Evolutionary conservation across 805 yeast species (phyloP).

Genomic region (Millerozyma miso): DNA sequence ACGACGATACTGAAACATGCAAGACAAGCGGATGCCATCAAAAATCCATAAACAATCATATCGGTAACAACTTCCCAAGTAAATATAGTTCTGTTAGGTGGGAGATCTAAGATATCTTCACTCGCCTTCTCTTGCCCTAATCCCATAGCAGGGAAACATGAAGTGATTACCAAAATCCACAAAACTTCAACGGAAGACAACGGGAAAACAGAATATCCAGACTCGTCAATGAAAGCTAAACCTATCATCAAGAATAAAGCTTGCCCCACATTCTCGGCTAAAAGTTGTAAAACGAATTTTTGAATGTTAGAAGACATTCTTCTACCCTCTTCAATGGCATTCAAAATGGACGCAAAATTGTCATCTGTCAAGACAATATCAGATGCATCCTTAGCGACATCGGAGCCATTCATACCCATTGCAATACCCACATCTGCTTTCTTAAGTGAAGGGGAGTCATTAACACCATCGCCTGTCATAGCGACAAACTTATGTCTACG

Average conservation of each 20-base stretch:
- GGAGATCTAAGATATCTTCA: slow-evolving; percentile 34
- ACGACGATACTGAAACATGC: slow-evolving; percentile 34
- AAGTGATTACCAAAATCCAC: slow-evolving; percentile 75
- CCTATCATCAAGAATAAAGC: slow-evolving; percentile 55
- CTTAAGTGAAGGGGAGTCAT: slow-evolving; percentile 74
- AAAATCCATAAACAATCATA: slow-evolving; percentile 37
- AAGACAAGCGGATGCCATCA: slow-evolving; percentile 41
- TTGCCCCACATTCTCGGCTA: slow-evolving; percentile 71
- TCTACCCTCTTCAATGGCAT: slow-evolving; percentile 78
- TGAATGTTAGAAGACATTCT: slow-evolving; percentile 76
- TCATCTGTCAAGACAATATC: slow-evolving; percentile 70
- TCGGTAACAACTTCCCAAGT: slow-evolving; percentile 39
- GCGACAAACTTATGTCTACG: slow-evolving; percentile 34
- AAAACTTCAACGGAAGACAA: slow-evolving; percentile 66
- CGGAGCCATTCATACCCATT: slow-evolving; percentile 75
- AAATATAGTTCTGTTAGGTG: slow-evolving; percentile 35
- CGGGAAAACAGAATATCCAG: slow-evolving; percentile 35
- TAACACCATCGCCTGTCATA: slow-evolving; percentile 65
- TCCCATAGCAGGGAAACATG: slow-evolving; percentile 84
- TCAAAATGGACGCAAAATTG: slow-evolving; percentile 73
- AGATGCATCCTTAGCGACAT: slow-evolving; percentile 81
- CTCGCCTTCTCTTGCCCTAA: slow-evolving; percentile 49
- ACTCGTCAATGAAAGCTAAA: slow-evolving; percentile 29
- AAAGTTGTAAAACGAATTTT: slow-evolving; percentile 68
- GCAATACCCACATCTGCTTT: slow-evolving; percentile 80